Base-by-base conservation (phyloP, 139 green algal genomes). In the Coccomyxa sp. region DNA sequence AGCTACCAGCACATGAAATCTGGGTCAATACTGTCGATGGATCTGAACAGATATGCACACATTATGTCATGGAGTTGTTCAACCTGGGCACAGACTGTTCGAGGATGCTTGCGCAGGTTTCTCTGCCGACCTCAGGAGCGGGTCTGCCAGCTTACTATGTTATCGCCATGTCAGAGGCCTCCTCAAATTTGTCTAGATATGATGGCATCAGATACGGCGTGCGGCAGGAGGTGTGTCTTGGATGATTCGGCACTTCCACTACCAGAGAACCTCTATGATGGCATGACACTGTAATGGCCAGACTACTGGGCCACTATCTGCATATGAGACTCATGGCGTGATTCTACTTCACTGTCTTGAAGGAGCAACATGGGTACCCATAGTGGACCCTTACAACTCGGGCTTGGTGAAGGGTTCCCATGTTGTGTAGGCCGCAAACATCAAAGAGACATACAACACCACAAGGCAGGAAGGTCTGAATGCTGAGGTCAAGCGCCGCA, bases 111-210 rank as follows among this genome's bases (percentile, higher is more conserved):
- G 50, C 50, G 18, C 81, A 91, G 88, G 91, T 98, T 58, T 92
- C 87, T 0, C 79, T 99, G 58, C 91, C 93, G 6, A 85, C 78
- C 16, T 96, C 96, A 55, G 79, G 83, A 0, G 40, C 79, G 12
- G 96, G 92, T 1, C 85, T 99, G 82, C 93, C 95, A 5, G 95
- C 95, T 1, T 99, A 99, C 82, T 99, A 99, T 78, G 91, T 99
- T 38, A 86, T 99, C 22, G 95, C 95, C 0, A 75, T 92, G 0
- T 94, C 88, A 27, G 96, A 99, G 87, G 97, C 97, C 0, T 97
- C 89, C 7, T 95, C 88, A 73, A 99, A 99, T 88, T 87, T 99
- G 8, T 90, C 94, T 0, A 90, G 96, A 0, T 99, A 97, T 87
- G 96, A 99, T 75, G 96, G 95, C 9, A 88, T 99, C 41, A 91